Evolutionary conservation across 2,329 filamentous ascomycete species (phyloP).

Genomic region (Alternaria sp.): DNA sequence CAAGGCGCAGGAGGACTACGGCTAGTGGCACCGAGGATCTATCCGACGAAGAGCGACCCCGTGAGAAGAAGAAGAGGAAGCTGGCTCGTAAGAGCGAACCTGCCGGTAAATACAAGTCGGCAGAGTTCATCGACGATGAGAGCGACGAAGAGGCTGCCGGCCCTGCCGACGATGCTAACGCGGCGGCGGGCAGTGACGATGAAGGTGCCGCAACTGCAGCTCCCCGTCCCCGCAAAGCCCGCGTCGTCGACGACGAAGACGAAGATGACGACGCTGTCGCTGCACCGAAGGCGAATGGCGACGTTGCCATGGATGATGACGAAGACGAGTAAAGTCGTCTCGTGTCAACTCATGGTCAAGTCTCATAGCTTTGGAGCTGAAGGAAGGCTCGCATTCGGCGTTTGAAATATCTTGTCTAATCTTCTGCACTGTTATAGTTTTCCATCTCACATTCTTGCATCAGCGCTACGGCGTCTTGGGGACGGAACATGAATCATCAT

Average conservation of each 20-base stretch:
- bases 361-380: background rate
- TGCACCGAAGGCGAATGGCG: conserved; percentile 32
- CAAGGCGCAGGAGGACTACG: conserved; percentile 48
- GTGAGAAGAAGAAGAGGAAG: conserved; percentile 69
- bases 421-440: conserved; percentile 5
- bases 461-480: conserved; percentile 29
- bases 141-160: conserved; percentile 40
- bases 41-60: conserved; percentile 66
- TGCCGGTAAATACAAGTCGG: conserved; percentile 80
- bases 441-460: conserved; percentile 25
- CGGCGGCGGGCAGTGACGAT: conserved; percentile 27
- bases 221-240: conserved; percentile 39
- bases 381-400: background rate
- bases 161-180: conserved; percentile 24
- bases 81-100: conserved; percentile 62
- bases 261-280: conserved; percentile 36
- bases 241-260: conserved; percentile 47
- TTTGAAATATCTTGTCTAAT: background rate
- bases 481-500: background rate
- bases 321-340: conserved; percentile 36
- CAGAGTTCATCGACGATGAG: conserved; percentile 83
- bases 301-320: conserved; percentile 41
- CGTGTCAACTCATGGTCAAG: background rate
- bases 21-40: conserved; percentile 52
- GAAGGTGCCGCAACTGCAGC: conserved; percentile 32